Evolutionary conservation across 208 protist genomes (phyloP).

Genomic region (Entamoeba nuttalli): DNA sequence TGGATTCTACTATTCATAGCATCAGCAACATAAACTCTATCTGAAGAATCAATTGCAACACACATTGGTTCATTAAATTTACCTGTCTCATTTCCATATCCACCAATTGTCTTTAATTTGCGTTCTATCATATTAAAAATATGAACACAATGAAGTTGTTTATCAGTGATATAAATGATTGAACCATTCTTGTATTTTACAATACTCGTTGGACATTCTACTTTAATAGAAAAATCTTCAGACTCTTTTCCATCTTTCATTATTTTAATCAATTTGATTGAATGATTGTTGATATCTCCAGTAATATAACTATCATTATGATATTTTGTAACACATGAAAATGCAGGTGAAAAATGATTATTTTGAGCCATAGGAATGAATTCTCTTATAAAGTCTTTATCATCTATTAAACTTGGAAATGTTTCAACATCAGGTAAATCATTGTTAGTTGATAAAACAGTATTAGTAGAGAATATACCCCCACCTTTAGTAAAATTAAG

Average conservation of each 20-base stretch:
- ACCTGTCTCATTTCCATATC: not conserved
- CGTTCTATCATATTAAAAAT: not conserved
- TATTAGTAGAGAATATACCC: not conserved
- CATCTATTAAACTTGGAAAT: not conserved
- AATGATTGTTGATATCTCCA: not conserved
- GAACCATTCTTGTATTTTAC: not conserved
- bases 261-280: not conserved
- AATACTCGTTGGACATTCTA: not conserved
- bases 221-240: not conserved
- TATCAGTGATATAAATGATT: not conserved
- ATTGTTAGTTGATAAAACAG: not conserved
- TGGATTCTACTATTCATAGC: not conserved
- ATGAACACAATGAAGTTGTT: not conserved
- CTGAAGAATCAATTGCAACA: not conserved
- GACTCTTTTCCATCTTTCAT: not conserved
- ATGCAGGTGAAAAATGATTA: not conserved
- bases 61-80: not conserved
- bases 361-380: not conserved
- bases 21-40: not conserved
- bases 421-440: not conserved
- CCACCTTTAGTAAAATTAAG: not conserved
- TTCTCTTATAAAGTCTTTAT: not conserved
- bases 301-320: not conserved
- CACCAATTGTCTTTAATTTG: not conserved
- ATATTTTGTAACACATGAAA: not conserved